Percentiles rank a stretch among this genome's conserved stretches.
phyloP scores from a whole-genome alignment of 768 basidiomycete genomes.

The Neoboletus brunneissimus region DNA sequence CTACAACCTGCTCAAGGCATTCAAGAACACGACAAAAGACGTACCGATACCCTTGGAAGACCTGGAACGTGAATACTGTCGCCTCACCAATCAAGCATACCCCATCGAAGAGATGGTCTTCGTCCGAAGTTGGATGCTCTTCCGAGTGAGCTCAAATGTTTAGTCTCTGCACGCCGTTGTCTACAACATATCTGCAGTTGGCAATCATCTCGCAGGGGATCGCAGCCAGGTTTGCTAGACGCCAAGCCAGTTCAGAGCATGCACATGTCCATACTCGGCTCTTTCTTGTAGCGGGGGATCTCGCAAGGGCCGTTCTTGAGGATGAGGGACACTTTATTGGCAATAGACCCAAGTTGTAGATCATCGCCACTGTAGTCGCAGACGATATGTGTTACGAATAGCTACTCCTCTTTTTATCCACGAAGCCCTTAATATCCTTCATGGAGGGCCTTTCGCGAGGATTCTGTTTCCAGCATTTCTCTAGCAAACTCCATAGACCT shows the following conservation, averaged over 20 bases:
- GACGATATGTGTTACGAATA: conserved; percentile 2
- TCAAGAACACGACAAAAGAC: conserved; percentile 56
- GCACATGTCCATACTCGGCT: conserved; percentile 46
- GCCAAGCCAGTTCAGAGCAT: conserved; percentile 86
- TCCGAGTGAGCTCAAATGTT: conserved; percentile 50
- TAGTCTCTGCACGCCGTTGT: not conserved
- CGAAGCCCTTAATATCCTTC: conserved; percentile 11
- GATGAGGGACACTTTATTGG: conserved; percentile 42
- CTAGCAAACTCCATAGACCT: conserved; percentile 19
- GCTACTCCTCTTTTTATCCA: conserved; percentile 20
- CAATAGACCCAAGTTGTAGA: conserved; percentile 28
- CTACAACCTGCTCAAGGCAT: conserved; percentile 44
- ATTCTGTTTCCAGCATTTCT: conserved; percentile 18
- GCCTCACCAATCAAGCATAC: conserved; percentile 58
- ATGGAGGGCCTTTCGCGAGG: conserved; percentile 14
- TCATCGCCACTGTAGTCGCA: not conserved
- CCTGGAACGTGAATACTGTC: conserved; percentile 81
- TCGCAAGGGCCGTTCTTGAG: conserved; percentile 61
- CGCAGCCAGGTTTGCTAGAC: conserved; percentile 77
- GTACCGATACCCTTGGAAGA: conserved; percentile 66
- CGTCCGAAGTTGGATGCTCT: conserved; percentile 82
- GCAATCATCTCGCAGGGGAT: conserved; percentile 88
- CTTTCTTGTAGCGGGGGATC: conserved; percentile 61
- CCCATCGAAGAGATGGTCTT: conserved; percentile 80
- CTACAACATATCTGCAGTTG: conserved; percentile 40